Conservation (phyloP, 2,329 filamentous ascomycete species). For the Trichoderma sp. region DNA sequence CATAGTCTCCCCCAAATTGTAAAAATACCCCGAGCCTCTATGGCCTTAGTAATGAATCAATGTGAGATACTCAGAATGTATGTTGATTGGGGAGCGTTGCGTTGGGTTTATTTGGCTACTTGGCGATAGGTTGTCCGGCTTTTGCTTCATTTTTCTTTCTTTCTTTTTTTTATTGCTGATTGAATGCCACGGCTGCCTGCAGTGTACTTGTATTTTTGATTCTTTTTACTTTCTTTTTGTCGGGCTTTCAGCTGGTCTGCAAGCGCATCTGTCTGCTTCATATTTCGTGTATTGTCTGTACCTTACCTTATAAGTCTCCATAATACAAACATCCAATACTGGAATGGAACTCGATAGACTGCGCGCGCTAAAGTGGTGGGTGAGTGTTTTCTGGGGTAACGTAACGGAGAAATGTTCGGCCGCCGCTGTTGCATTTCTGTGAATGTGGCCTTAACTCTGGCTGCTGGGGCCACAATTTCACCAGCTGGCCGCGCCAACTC, state of each 20-base stretch:
- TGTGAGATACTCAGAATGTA: conserved; percentile 18
- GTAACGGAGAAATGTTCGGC: conserved; percentile 36
- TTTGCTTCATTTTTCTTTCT: background rate
- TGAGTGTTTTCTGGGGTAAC: background rate
- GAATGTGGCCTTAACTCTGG: conserved; percentile 46
- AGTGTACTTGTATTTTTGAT: background rate
- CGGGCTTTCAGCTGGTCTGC: background rate
- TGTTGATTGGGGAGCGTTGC: conserved; percentile 8
- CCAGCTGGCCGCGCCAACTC: conserved; percentile 24
- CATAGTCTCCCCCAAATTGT: conserved; percentile 37
- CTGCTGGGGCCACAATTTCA: conserved; percentile 31
- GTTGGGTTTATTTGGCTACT: conserved; percentile 6
- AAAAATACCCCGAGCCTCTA: conserved; percentile 25
- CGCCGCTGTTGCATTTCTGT: conserved; percentile 35
- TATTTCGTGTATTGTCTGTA: background rate
- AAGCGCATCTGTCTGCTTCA: background rate
- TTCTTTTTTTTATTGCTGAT: background rate
- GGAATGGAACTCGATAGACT: background rate
- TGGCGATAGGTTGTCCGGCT: background rate
- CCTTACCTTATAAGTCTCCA: background rate
- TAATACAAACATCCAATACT: background rate
- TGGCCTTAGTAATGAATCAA: conserved; percentile 23
- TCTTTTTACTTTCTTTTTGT: background rate
- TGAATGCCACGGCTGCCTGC: background rate
- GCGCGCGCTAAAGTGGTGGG: background rate